Conservation (phyloP, 176 grass and related monocot species). For the Oryza glaberrima region DNA sequence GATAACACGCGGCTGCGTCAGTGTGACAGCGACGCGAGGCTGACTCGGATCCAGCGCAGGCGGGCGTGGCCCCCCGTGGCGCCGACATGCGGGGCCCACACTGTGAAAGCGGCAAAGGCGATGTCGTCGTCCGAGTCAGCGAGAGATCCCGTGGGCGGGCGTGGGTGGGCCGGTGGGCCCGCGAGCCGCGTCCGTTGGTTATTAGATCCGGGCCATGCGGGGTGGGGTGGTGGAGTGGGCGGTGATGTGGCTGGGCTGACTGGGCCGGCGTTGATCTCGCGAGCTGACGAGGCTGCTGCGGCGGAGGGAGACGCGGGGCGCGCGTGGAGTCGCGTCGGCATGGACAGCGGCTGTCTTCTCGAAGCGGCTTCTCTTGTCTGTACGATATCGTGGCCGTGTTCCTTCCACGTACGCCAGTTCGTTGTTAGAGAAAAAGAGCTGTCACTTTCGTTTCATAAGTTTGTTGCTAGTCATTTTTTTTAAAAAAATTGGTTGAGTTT, state of each 20-base stretch:
- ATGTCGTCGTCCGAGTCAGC: no score
- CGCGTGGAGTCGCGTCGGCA: not conserved
- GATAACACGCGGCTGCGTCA: slow-evolving; percentile 10
- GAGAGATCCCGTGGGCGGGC: no score
- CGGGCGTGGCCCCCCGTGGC: not conserved
- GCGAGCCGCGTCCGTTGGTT: not conserved
- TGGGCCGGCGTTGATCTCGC: not conserved
- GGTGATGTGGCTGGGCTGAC: slow-evolving; percentile 33
- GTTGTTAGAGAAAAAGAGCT: no score
- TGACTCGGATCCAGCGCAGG: slow-evolving; percentile 58
- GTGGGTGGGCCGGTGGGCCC: not conserved
- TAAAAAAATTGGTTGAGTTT: no score
- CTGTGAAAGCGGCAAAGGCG: no score
- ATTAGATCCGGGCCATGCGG: not conserved
- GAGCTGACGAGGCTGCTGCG: no score
- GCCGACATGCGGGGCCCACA: not conserved
- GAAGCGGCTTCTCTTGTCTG: not conserved
- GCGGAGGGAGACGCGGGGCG: not conserved
- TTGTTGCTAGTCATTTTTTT: no score
- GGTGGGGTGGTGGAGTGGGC: slow-evolving; percentile 15
- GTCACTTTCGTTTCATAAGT: no score
- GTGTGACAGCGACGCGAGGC: slow-evolving; percentile 37
- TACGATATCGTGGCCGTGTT: no score
- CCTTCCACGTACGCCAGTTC: no score
- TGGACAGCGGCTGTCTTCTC: slow-evolving; percentile 27